Evolutionary conservation across 164 flowering plant species (phyloP), one percentile per base, ranked within the genome.

Genomic region (Sedum album): DNA sequence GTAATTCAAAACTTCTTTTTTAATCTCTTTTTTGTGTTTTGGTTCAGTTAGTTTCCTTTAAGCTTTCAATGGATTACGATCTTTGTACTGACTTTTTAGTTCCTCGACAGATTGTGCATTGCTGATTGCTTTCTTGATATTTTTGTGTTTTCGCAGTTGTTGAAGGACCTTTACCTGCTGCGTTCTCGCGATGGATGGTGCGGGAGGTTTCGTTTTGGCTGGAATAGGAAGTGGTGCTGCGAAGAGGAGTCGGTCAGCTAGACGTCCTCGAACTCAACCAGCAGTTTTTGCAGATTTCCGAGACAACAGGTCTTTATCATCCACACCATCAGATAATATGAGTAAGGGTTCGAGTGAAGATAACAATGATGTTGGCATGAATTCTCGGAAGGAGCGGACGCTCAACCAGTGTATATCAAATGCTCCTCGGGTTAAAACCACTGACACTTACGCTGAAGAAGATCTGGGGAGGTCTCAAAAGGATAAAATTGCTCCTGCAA

Each of bases 191-290:
- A 73, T 87, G 89, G 89, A 85, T 48, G 84, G 79, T 21, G 65
- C 70, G 61, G 69, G 71, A 61, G 74, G 71, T 39, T 55, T 79
- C 25, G 46, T 69, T 42, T 70, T 85, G 61, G 82, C 81, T 67
- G 76, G 80, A 70, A 76, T 73, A 31, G 72, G 72, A 57, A 70
- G 51, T 68, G 63, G 82, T 55, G 79, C 77, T 70, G 87, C 70
- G 76, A 83, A 65, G 76, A 82, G 96, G 72, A 86, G 83, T 66
- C 82, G 67, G 66, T 75, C 81, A 20, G 73, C 77, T 4, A 79
- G 92, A 33, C 81, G 86, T 55, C 96, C 90, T 74, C 79, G 80
- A 67, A 77, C 81, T 66, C 87, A 85, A n/a, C 73, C 82, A 20
- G 82, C 76, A n/a, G 31, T 66, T 21, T 57, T 75, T 28, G 48